Evolutionary conservation across 768 basidiomycete genomes (phyloP), one percentile per base, ranked within the genome.

Genomic region (Phlebiopsis gigantea): DNA sequence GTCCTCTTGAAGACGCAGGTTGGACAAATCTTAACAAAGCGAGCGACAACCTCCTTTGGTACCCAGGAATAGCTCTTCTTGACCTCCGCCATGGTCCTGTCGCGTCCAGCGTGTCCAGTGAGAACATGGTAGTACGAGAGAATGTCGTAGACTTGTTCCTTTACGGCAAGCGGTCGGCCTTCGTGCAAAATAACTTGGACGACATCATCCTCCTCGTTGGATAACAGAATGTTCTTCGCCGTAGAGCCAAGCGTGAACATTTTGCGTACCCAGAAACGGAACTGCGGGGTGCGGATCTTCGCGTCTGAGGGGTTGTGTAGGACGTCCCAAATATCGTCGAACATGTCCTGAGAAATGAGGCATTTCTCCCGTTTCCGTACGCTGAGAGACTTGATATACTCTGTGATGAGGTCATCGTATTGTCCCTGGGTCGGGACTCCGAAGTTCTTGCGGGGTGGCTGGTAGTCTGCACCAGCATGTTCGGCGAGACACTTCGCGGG

Each of bases 181-280:
- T 90, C 84, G 64, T 90, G 88, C 12, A 88, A 70, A 26, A 93
- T 76, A 19, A 90, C 79, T n/a, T 68, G 66, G 2, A 57, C 24
- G 24, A 53, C 31, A n/a, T 52, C 48, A 63, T 56, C 7, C 57
- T 53, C 9, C 61, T 66, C 22, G 65, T 60, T 21, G 62, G 55
- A 28, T 47, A 67, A 57, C 6, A 24, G 31, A 34, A 15, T n/a
- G 2, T 41, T 41, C 2, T 24, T 24, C 21, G 51, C 55, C 28
- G 65, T 55, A 21, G 58, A 41, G 76, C 22, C 75, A 6, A 85
- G 63, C 44, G 69, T 73, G 66, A 92, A 92, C 84, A 87, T 90
- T 75, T 88, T 88, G 64, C 88, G 83, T 12, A 83, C 88, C 89
- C 89, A 91, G 70, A 84, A 89, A 42, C 87, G 79, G 68, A 90